phyloP scores from a whole-genome alignment of 305 asterid species.

The Fraxinus floribunda region DNA sequence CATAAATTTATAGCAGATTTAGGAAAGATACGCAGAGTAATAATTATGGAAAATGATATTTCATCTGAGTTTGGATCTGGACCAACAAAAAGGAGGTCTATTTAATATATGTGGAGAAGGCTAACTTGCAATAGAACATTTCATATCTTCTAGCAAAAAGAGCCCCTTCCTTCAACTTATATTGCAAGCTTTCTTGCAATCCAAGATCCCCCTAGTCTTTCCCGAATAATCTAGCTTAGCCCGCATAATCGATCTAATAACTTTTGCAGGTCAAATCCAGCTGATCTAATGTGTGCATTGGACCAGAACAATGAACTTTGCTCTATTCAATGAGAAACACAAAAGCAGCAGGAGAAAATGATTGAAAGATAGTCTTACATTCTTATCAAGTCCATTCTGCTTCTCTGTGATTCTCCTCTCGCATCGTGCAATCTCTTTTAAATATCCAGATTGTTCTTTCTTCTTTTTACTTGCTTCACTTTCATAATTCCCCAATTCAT shows the following conservation, averaged over 20 bases:
- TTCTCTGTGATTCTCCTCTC: conserved; percentile 78
- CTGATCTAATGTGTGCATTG: conserved; percentile 1
- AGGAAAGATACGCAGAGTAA: background rate
- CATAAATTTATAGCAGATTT: background rate
- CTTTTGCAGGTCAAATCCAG: conserved; percentile 19
- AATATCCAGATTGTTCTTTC: conserved; percentile 74
- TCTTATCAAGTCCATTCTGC: conserved; percentile 71
- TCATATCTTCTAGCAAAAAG: background rate
- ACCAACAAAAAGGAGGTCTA: conserved; percentile 1
- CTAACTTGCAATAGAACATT: conserved; percentile 6
- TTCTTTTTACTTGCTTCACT: conserved; percentile 68
- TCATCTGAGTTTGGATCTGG: background rate
- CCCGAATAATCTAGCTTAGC: background rate
- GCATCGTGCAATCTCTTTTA: conserved; percentile 69
- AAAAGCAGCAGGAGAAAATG: conserved; percentile 9
- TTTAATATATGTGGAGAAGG: conserved; percentile 5
- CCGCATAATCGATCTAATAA: background rate
- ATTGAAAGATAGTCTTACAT: conserved; percentile 43
- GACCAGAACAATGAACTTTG: conserved; percentile 10
- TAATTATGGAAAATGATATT: background rate
- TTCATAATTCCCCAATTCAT: conserved; percentile 71
- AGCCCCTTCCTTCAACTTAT: background rate
- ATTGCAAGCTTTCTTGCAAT: background rate
- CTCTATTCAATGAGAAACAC: conserved; percentile 7
- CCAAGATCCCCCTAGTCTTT: conserved; percentile 1